Evolutionary conservation across 306 rosid species (phyloP), one percentile per base, ranked within the genome.

Genomic region (Cicer arietinum): DNA sequence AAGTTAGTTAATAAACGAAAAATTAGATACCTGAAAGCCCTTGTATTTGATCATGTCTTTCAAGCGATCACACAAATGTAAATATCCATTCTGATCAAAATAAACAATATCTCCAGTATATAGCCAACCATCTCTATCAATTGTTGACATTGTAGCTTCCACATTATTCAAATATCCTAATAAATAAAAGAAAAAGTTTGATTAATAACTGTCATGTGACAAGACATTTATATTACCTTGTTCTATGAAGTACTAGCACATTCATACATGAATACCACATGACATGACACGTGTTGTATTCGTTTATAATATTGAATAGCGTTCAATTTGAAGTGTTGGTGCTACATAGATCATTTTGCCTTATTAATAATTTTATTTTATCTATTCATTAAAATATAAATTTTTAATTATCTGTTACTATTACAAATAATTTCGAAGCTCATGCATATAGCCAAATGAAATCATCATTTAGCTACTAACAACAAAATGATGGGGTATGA

Each of bases 1-100:
- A 43, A 30, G 37, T 30, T 30, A 30, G 1, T 30, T 54, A 53
- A 48, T 30, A 56, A 67, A 71, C 73, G 59, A 35, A 52, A 52
- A 42, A 66, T 45, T 8, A 64, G 47, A 69, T 79, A 90, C 97
- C 96, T 91, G 97, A 89, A 82, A 94, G 59, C 96, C 98, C 80
- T 91, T 94, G 84, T 91, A 94, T 80, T 94, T 94, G 87, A 94
- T 94, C 4, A 86, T 81, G 73, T 94, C 98, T 82, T 94, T 94
- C 84, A 91, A 73, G n/a, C 98, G 93, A 69, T 90, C 96, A 61
- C 78, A 42, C 64, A 91, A 51, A 80, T 85, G 17, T 46, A 94
- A 44, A 82, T 90, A 90, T 45, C 98, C 95, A 12, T 86, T 88
- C 76, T 77, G 69, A 83, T 91, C 95, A 86, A 94, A 89, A 77